Evolutionary conservation across 2,329 filamentous ascomycete genomes (phyloP).

Genomic region (Paecilomyces dactylethromorphus): DNA sequence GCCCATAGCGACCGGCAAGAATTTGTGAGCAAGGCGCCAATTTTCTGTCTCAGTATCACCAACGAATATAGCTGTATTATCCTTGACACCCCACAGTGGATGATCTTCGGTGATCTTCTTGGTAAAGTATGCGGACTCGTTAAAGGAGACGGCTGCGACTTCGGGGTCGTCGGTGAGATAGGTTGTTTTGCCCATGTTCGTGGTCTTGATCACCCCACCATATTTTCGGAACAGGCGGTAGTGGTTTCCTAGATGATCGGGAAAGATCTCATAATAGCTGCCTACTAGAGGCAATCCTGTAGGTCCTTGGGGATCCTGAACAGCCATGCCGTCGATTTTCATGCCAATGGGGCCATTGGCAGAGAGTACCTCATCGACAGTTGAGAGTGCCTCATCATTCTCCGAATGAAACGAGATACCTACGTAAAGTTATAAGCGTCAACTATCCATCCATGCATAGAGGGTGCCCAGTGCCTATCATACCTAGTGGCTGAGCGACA

Average conservation of each 20-base stretch:
- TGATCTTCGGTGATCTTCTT: conserved; percentile 40
- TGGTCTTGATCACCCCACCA: neutral
- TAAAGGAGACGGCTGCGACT: conserved; percentile 34
- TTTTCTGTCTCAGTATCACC: conserved; percentile 26
- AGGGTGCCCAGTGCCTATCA: conserved; percentile 3
- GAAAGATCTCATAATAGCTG: neutral
- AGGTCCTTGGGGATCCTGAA: neutral
- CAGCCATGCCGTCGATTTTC: neutral
- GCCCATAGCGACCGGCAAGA: conserved; percentile 52
- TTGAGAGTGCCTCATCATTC: neutral
- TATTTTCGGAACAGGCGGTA: neutral
- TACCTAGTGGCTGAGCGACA: conserved; percentile 40
- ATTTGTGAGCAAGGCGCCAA: conserved; percentile 50
- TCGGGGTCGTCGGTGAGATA: neutral
- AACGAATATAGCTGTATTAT: conserved; percentile 22
- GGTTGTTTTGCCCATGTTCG: neutral
- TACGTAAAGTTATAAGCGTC: neutral
- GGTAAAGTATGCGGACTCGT: conserved; percentile 48
- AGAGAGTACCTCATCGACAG: neutral
- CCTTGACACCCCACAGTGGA: conserved; percentile 22
- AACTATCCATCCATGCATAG: neutral
- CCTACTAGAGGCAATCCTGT: neutral
- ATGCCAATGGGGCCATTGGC: neutral
- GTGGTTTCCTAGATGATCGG: neutral
- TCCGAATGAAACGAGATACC: neutral